Base-by-base conservation (phyloP, 2,329 filamentous ascomycete genomes). In the Akanthomyces lecanii region DNA sequence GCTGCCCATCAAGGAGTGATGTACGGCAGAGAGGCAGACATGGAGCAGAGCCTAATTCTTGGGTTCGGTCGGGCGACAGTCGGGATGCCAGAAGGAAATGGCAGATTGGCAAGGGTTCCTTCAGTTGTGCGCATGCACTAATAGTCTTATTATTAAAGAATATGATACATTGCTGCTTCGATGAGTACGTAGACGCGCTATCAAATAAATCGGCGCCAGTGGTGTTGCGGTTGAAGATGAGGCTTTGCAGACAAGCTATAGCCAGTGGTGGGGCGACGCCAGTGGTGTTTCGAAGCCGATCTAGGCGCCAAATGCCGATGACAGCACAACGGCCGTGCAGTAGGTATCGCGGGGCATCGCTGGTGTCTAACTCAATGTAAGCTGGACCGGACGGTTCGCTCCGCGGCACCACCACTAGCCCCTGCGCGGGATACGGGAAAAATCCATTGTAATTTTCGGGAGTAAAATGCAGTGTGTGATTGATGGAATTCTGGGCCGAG, bases 1-100 rank as follows among this genome's bases (percentile, higher is more conserved):
- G 33, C 75, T 95, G 61, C 76, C 77, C 40, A 79, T 79, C 36
- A 77, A 79, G 50, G 72, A 76, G 33, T 75, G 71, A 64, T 66
- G 23, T 21, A 30, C 30, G 18, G 28, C 14, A 16, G 14, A 16
- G 38, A 40, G 10, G 14, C 14, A 3, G 38, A 11, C 12, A 14
- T 40, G 10, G 38, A 16, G 38, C 14, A 40, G 38, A 40, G 14
- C 1, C 38, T 40, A 16, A 5, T 11, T 45, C 42, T 14, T 45
- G 7, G 18, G 16, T 45, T 16, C 14, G 42, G 42, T 48, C 5
- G n/a, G 45, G 50, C 21, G 50, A 38, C 25, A 14, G 30, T 36
- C 12, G n/a, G 54, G 28, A 47, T 57, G 25, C 11, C 28, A 36
- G 40, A 47, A 16, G 12, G 14, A 23, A 16, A 25, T 7, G 12